phyloP scores from a whole-genome alignment of 2,329 filamentous ascomycete species.

The Sarocladium oryzae region DNA sequence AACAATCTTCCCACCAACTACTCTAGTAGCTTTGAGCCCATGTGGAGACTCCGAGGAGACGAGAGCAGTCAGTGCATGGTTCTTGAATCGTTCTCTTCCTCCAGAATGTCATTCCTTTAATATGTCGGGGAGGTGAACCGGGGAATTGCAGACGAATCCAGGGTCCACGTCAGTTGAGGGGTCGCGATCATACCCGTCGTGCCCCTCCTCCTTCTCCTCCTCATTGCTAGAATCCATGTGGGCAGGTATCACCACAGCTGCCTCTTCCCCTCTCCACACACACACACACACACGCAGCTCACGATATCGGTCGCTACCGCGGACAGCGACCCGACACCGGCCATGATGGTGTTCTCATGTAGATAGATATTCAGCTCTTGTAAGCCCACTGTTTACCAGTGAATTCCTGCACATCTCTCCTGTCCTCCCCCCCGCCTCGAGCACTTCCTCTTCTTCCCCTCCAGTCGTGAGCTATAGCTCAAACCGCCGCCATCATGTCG shows the following conservation, averaged over 20 bases:
- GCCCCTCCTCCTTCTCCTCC: background rate
- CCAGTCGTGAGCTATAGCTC: too few species aligned
- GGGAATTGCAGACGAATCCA: background rate
- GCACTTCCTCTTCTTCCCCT: too few species aligned
- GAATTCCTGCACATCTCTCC: background rate
- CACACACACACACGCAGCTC: background rate
- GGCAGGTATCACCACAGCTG: background rate
- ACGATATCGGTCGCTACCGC: background rate
- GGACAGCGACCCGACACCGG: background rate
- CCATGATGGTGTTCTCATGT: background rate
- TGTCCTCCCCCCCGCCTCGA: background rate
- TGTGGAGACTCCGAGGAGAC: background rate
- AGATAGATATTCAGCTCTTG: background rate
- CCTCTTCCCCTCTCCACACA: background rate
- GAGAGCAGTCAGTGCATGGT: background rate
- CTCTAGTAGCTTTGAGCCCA: background rate
- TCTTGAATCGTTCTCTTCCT: background rate
- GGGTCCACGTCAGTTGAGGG: background rate
- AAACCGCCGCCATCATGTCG: constrained; percentile 19
- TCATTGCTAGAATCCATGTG: too few species aligned
- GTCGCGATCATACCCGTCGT: background rate
- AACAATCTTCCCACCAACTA: background rate
- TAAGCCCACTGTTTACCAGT: background rate
- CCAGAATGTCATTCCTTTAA: too few species aligned
- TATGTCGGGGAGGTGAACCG: too few species aligned